These are phyloP conservation scores for Stachybotrys echinatus DNA, from an alignment of 2,329 filamentous ascomycete species.

Conservation along the genomic window DNA sequence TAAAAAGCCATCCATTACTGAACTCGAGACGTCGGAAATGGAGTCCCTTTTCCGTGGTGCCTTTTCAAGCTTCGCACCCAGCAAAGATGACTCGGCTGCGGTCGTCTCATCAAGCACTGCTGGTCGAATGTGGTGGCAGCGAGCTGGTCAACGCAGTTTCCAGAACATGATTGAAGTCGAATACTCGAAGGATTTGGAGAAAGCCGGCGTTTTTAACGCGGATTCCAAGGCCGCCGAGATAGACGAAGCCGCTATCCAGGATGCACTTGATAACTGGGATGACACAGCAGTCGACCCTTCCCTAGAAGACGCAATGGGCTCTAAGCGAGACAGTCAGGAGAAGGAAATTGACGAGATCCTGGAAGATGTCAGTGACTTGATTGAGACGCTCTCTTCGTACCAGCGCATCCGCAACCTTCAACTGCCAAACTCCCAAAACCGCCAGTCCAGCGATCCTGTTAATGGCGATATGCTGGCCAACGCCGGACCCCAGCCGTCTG, in stretches of 20 bases:
- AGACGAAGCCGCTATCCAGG: conserved; percentile 47
- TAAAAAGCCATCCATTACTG: conserved; percentile 49
- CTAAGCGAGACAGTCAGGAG: conserved; percentile 53
- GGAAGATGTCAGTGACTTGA: conserved; percentile 67
- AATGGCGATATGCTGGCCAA: conserved; percentile 64
- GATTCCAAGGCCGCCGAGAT: conserved; percentile 31
- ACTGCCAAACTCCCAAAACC: conserved; percentile 58
- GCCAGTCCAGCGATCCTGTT: conserved; percentile 56
- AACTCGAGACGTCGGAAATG: conserved; percentile 60
- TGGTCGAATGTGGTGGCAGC: conserved; percentile 73
- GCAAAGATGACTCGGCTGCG: conserved; percentile 66
- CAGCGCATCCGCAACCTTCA: conserved; percentile 73
- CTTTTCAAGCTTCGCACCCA: conserved; percentile 76
- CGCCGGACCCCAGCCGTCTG: conserved; percentile 62
- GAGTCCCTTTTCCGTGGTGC: conserved; percentile 71
- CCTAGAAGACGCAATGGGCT: conserved; percentile 46
- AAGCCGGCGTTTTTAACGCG: conserved; percentile 26
- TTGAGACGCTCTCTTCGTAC: conserved; percentile 72
- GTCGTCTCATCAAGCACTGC: conserved; percentile 63
- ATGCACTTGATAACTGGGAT: conserved; percentile 55
- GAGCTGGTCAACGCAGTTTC: conserved; percentile 59
- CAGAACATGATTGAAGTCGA: conserved; percentile 57
- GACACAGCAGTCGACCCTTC: conserved; percentile 52
- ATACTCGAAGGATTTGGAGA: conserved; percentile 33
- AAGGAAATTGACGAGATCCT: conserved; percentile 67